Evolutionary conservation across 1,139 yeast genomes (phyloP).

Genomic region (Scheffersomyces insectosa): DNA sequence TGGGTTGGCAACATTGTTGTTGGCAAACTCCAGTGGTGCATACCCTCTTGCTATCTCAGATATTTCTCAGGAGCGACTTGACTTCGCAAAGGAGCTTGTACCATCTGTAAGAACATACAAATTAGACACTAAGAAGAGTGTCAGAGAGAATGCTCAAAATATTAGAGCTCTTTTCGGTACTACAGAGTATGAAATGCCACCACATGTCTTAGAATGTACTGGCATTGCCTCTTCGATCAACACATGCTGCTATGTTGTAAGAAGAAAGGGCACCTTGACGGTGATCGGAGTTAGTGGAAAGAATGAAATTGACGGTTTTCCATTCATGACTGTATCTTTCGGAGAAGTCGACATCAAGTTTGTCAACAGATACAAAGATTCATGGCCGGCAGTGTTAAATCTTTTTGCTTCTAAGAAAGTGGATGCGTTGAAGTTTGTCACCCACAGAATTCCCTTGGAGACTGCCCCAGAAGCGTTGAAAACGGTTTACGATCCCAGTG

Average conservation of each 20-base stretch:
- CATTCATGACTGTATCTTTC: constrained; percentile 2
- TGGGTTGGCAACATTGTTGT: constrained; percentile 29
- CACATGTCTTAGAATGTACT: constrained; percentile 28
- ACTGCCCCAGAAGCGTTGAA: constrained; percentile 26
- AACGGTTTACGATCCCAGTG: constrained; percentile 25
- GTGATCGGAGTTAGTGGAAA: constrained; percentile 29
- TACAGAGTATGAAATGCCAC: constrained; percentile 23
- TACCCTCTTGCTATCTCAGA: constrained; percentile 31
- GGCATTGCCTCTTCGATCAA: constrained; percentile 28
- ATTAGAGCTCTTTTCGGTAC: constrained; percentile 27
- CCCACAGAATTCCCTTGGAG: constrained; percentile 28
- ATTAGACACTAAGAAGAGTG: constrained; percentile 15
- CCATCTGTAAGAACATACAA: constrained; percentile 33
- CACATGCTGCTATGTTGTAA: constrained; percentile 30
- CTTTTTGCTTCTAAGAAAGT: constrained; percentile 25
- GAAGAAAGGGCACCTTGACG: constrained; percentile 33
- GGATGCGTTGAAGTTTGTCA: constrained; percentile 25
- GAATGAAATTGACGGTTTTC: constrained; percentile 1
- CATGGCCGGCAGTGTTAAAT: constrained; percentile 18
- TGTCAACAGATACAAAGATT: constrained; percentile 2
- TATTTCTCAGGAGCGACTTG: constrained; percentile 27
- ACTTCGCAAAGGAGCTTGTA: constrained; percentile 26
- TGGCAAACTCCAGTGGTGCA: constrained; percentile 32
- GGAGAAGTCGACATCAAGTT: constrained; percentile 2
- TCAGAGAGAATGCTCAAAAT: constrained; percentile 25